Evolutionary conservation across 306 rosid genomes (phyloP).

Genomic region (Begonia peltatifolia): DNA sequence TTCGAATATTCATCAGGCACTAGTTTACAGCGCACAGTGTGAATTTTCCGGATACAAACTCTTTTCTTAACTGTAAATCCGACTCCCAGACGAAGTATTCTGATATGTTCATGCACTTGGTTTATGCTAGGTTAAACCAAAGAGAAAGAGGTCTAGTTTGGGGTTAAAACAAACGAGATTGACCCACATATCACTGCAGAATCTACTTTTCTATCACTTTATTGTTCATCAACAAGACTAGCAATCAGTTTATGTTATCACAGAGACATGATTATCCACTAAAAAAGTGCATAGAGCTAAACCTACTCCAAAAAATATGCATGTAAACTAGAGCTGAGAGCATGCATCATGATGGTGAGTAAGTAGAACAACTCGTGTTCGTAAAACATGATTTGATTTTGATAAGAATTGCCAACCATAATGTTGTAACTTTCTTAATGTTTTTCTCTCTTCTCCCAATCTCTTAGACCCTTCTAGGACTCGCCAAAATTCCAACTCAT

Average conservation of each 20-base stretch:
- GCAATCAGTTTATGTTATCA: not conserved
- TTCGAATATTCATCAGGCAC: no score
- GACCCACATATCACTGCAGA: no score
- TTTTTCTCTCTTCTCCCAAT: conserved; percentile 42
- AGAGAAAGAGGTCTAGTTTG: no score
- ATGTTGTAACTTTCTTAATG: conserved; percentile 76
- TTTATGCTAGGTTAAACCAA: no score
- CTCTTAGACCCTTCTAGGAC: conserved; percentile 36
- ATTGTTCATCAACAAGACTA: not conserved
- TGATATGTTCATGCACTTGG: no score
- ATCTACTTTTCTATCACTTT: not conserved
- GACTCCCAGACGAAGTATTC: no score
- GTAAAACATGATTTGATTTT: conserved; percentile 48
- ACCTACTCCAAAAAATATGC: conserved; percentile 16
- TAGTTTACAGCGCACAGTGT: no score
- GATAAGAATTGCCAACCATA: conserved; percentile 76
- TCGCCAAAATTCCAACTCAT: conserved; percentile 36
- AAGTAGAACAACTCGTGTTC: conserved; percentile 16
- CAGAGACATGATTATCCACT: not conserved
- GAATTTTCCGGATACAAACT: no score
- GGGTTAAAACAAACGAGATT: no score
- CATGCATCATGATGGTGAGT: conserved; percentile 18
- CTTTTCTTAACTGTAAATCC: no score
- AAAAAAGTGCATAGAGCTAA: conserved; percentile 3
- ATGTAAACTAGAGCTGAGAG: conserved; percentile 1